Evolutionary conservation across 2,329 filamentous ascomycete species (phyloP).

Genomic region (Chaetomium olivaceum): DNA sequence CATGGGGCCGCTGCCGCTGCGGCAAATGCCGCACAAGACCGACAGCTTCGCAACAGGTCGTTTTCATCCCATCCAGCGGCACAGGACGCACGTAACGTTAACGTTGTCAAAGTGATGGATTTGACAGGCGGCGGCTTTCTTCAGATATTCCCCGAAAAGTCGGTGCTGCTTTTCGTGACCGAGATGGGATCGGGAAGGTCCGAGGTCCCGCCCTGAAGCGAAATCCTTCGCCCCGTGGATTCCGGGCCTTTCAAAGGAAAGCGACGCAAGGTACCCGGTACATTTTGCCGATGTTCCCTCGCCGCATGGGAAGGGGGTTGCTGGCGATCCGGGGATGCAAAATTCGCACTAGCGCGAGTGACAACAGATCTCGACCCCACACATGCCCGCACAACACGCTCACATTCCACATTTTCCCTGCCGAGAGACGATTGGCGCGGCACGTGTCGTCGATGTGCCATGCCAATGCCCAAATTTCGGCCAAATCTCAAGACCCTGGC

Average conservation of each 20-base stretch:
- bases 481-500: constrained; percentile 14
- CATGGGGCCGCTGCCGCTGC: not conserved
- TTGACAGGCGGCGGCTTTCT: not conserved
- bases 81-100: not conserved
- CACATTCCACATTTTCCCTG: constrained; percentile 1
- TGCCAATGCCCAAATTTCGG: constrained; percentile 17
- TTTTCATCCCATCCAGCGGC: not conserved
- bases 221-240: not conserved
- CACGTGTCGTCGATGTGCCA: constrained; percentile 17
- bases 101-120: not conserved
- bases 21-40: not conserved
- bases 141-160: not conserved
- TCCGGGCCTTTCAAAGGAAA: not conserved
- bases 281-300: constrained; percentile 2
- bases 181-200: constrained; percentile 7
- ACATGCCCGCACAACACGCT: constrained; percentile 10
- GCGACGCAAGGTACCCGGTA: constrained; percentile 10
- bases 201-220: not conserved
- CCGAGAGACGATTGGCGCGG: constrained; percentile 14
- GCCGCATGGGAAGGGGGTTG: constrained; percentile 3
- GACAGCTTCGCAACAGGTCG: not conserved
- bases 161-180: not conserved
- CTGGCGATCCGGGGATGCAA: constrained; percentile 18
- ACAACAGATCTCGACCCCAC: constrained; percentile 18
- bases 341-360: constrained; percentile 17